Evolutionary conservation across 2,329 filamentous ascomycete species (phyloP).

Genomic region (Penicillium nordicum): DNA sequence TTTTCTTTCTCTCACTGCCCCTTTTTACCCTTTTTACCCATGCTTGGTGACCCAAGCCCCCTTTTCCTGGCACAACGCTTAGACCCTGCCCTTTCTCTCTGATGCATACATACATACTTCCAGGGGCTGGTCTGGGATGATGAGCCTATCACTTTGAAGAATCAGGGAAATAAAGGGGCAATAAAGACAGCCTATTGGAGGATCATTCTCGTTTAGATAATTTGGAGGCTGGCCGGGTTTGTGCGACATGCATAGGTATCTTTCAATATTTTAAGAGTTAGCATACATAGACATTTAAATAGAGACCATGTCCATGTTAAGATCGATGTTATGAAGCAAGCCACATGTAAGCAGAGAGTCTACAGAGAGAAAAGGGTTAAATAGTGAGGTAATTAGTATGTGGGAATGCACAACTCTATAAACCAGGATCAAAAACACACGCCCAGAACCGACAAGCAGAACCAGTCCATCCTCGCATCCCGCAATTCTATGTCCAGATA

Average conservation of each 20-base stretch:
- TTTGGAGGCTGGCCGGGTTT: not conserved
- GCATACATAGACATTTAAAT: not conserved
- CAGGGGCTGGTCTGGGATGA: not conserved
- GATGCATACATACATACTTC: not conserved
- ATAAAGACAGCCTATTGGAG: not conserved
- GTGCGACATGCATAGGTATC: not conserved
- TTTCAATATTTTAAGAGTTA: not conserved
- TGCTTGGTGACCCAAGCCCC: not conserved
- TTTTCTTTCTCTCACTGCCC: not conserved
- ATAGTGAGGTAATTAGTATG: constrained; percentile 5
- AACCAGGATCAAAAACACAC: not conserved
- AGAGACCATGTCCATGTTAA: too few species aligned
- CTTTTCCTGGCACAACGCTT: not conserved
- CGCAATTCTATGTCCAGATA: constrained; percentile 5
- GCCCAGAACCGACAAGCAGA: not conserved
- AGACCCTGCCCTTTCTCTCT: not conserved
- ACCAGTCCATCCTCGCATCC: not conserved
- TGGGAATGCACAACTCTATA: constrained; percentile 6
- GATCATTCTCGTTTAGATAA: not conserved
- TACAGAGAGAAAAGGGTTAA: not conserved
- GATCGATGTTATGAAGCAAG: not conserved
- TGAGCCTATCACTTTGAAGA: not conserved
- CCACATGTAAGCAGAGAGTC: not conserved
- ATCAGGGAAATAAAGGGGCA: not conserved
- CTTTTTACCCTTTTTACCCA: not conserved